Evolutionary conservation across 352 stramenopile species (phyloP).

Genomic region (Globisporangium polare): DNA sequence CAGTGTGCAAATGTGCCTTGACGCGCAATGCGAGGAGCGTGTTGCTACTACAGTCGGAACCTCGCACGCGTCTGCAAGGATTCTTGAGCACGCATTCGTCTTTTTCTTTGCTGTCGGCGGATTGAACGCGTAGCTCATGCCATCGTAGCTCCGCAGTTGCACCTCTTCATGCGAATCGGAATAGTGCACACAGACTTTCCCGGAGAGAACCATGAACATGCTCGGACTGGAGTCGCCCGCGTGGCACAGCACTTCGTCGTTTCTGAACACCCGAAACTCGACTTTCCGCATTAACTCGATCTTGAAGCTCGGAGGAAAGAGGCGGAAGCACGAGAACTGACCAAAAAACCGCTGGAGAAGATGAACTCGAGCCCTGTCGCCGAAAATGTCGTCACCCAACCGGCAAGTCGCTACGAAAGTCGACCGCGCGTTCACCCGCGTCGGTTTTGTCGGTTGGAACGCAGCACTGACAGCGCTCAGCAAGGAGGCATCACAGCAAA

Average conservation of each 20-base stretch:
- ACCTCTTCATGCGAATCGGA: constrained; percentile 14
- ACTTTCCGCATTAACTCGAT: constrained; percentile 28
- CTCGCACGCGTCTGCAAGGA: neutral
- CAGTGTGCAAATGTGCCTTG: constrained; percentile 36
- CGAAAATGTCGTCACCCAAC: constrained; percentile 2
- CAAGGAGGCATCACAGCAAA: constrained; percentile 22
- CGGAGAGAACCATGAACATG: constrained; percentile 39
- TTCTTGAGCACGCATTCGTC: neutral
- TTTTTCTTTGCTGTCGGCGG: neutral
- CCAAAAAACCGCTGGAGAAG: constrained; percentile 27
- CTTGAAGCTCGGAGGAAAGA: constrained; percentile 25
- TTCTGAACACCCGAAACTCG: constrained; percentile 23
- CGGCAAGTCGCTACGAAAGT: constrained; percentile 9
- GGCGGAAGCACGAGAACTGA: constrained; percentile 36
- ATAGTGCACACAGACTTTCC: constrained; percentile 33
- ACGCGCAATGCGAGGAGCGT: neutral
- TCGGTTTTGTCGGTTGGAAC: constrained; percentile 8
- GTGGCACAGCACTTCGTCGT: constrained; percentile 26
- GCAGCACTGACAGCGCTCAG: constrained; percentile 20
- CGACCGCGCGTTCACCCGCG: constrained; percentile 7
- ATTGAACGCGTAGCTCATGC: constrained; percentile 9
- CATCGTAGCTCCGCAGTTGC: constrained; percentile 7
- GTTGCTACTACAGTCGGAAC: constrained; percentile 1
- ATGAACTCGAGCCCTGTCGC: neutral
- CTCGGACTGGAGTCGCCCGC: constrained; percentile 12